Evolutionary conservation across 129 eudicot species (phyloP), one percentile per base, ranked within the genome.

Genomic region (Helichrysum umbraculigerum): DNA sequence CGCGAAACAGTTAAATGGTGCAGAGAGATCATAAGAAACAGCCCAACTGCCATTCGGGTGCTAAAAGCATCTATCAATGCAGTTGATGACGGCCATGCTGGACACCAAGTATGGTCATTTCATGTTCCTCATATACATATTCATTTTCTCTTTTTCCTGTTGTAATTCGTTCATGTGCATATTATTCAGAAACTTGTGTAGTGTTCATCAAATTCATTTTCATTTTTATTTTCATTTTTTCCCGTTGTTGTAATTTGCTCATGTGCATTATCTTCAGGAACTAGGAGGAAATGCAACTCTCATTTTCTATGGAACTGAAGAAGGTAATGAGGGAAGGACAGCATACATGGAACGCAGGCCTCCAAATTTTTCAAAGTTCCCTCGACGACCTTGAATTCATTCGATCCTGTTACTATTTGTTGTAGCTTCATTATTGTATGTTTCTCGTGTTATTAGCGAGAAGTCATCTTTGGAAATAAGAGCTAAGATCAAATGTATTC

Each of bases 1-100:
- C 80, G 85, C 65, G 99, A 91, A 88, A 94, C 99, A 19, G 73
- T 91, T 15, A 91, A 94, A 84, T 94, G 97, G 96, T 91, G 99
- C 60, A 78, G 99, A 65, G 99, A 94, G 87, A 94, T 91, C 57
- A 63, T 94, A 77, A 87, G 97, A 76, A 94, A 94, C 85, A 94
- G 93, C 78, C 97, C 99, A 51, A 94, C 92, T 70, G 97, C 99
- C 21, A 86, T 94, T 72, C 88, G 97, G 56, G 88, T 94, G 56
- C 91, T 90, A 10, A 94, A 94, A 86, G 72, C 97, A 11, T 78
- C 99, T 64, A 74, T 94, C 52, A 94, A 94, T 78, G 99, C 99
- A 6, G 96, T 83, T 44, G 99, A 94, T 80, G 99, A 94, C 32
- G 94, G 97, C 1, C 97, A 94, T 89, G 93, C 96, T 67, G 97